Evolutionary conservation across 805 yeast genomes (phyloP).

Genomic region (Groenewaldozyma salmanticensis): DNA sequence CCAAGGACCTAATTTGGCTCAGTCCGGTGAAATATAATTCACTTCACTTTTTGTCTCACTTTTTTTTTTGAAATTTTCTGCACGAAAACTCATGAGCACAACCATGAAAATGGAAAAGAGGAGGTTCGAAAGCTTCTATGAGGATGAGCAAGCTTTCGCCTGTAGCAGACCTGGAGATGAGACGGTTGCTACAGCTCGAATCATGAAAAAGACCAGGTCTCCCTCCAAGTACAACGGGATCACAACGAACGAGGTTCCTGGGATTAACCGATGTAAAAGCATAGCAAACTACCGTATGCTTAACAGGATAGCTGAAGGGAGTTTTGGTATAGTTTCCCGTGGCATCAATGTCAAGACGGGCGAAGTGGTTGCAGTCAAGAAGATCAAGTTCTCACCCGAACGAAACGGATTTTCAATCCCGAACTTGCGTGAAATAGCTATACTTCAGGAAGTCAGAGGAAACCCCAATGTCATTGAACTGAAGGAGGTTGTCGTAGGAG

Average conservation of each 20-base stretch:
- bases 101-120: no score
- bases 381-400: slow-evolving; percentile 33
- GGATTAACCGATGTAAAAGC: neutral
- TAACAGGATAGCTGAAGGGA: slow-evolving; percentile 26
- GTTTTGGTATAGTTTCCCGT: slow-evolving; percentile 49
- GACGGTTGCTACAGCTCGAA: no score
- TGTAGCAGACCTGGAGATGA: no score
- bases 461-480: slow-evolving; percentile 47
- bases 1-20: no score
- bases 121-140: no score
- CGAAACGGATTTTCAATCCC: slow-evolving; percentile 56
- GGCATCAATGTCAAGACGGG: slow-evolving; percentile 38
- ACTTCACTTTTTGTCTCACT: no score
- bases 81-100: no score
- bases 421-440: slow-evolving; percentile 55
- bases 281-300: slow-evolving; percentile 16
- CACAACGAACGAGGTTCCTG: neutral
- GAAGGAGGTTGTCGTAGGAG: slow-evolving; percentile 41
- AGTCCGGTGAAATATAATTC: no score
- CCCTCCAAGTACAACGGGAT: neutral
- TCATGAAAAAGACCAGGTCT: no score
- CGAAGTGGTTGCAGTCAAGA: slow-evolving; percentile 49
- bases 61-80: no score
- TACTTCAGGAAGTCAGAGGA: slow-evolving; percentile 36
- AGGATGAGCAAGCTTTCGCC: no score